phyloP scores from a whole-genome alignment of 768 basidiomycete species.

The Lentinula raphanica region DNA sequence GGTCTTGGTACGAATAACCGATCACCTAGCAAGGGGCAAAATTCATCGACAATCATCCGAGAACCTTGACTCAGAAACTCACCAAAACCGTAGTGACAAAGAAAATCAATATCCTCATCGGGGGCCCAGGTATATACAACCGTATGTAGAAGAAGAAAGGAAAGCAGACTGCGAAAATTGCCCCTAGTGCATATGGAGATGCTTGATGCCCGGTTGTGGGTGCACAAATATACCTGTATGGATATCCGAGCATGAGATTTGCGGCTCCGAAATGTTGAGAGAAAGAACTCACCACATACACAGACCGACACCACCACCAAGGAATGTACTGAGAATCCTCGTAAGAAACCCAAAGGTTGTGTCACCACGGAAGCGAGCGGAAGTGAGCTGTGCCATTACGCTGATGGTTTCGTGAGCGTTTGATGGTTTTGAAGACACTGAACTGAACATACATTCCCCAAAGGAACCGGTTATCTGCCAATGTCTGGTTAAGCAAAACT shows the following conservation, averaged over 20 bases:
- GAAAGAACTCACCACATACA: conserved; percentile 52
- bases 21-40: conserved; percentile 45
- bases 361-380: conserved; percentile 70
- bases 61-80: conserved; percentile 13
- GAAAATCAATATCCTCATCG: conserved; percentile 67
- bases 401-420: conserved; percentile 23
- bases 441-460: conserved; percentile 60
- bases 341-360: conserved; percentile 62
- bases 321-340: conserved; percentile 59
- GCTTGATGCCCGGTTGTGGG: conserved; percentile 44
- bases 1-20: conserved; percentile 71
- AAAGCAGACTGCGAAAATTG: conserved; percentile 60
- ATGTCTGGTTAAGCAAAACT: background rate
- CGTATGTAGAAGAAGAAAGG: conserved; percentile 69
- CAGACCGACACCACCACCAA: conserved; percentile 58
- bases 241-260: background rate
- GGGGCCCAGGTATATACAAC: conserved; percentile 68
- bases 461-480: conserved; percentile 53
- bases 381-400: conserved; percentile 71
- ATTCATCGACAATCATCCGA: background rate
- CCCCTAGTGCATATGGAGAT: conserved; percentile 61
- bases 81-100: conserved; percentile 62
- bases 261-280: too few species aligned
- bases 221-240: conserved; percentile 53
- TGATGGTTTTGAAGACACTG: background rate